These are phyloP conservation scores for Laetiporus sulphureus DNA, from an alignment of 1,284 basidiomycete genomes.

Conservation along the genomic window DNA sequence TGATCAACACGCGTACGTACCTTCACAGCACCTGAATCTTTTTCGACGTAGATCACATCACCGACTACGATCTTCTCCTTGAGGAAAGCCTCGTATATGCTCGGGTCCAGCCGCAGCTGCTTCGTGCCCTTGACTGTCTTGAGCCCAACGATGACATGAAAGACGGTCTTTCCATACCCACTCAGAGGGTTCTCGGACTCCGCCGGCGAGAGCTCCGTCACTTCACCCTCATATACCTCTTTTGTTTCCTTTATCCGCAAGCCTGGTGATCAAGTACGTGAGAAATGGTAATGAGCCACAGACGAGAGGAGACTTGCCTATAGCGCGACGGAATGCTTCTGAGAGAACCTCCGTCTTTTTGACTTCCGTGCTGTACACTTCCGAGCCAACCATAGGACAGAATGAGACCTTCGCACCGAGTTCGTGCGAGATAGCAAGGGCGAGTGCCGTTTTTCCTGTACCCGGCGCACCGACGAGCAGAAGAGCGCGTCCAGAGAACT, in stretches of 20 bases:
- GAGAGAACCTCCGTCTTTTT: slow-evolving; percentile 99
- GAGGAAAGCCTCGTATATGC: slow-evolving; percentile 94
- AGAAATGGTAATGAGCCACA: no score
- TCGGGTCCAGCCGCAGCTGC: slow-evolving; percentile 91
- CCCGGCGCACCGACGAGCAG: slow-evolving; percentile 87
- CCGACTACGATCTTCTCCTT: slow-evolving; percentile 97
- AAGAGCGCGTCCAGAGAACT: slow-evolving; percentile 88
- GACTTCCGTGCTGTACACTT: slow-evolving; percentile 96
- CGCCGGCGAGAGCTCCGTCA: slow-evolving; percentile 93
- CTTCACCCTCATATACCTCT: slow-evolving; percentile 98
- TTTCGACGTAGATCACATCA: slow-evolving; percentile 96
- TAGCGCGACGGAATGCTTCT: slow-evolving; percentile 91
- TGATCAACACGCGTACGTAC: slow-evolving; percentile 45
- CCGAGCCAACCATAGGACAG: slow-evolving; percentile 96
- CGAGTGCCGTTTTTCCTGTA: slow-evolving; percentile 94
- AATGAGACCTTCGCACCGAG: slow-evolving; percentile 94
- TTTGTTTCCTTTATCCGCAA: slow-evolving; percentile 98
- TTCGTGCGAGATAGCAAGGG: slow-evolving; percentile 91
- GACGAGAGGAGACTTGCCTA: slow-evolving; percentile 85
- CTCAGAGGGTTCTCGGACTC: slow-evolving; percentile 94
- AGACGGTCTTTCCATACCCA: slow-evolving; percentile 98
- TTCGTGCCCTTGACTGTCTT: slow-evolving; percentile 99
- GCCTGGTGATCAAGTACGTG: no score
- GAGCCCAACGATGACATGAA: slow-evolving; percentile 92
- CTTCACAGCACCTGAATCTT: slow-evolving; percentile 94